Evolutionary conservation across 345 rosid genomes (phyloP), one percentile per base, ranked within the genome.

Genomic region (Iberis pinnata): DNA sequence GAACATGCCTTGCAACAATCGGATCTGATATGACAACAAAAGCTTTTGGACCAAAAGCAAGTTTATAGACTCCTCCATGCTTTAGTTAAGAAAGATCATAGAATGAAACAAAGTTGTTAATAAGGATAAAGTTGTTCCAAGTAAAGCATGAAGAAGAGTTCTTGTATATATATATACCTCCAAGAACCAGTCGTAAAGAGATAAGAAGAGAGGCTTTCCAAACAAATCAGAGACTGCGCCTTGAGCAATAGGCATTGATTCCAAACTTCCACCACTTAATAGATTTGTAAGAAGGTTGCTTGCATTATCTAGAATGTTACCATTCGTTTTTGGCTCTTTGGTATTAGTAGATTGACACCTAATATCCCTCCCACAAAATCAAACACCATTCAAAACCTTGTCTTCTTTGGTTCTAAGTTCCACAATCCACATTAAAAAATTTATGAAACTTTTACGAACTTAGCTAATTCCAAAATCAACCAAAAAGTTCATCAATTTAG

Each of bases 21-120:
- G 98, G 92, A 72, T 90, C 98, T 1, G 98, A 90, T 62, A 86
- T 83, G 56, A 90, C 96, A 61, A 90, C 96, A 74, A 90, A 90
- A 8, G 98, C 86, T 63, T 90, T 90, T 35, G 96, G 98, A 35
- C 98, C 98, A 79, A 90, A 90, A 44, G 98, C 96, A 67, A 90
- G 98, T 51, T 90, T 90, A 63, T 82, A 90, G 12, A 90, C 87
- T 12, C 94, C 77, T 50, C 97, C 97, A 60, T 86, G 85, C 98
- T 90, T 88, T 51, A 63, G 49, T 27, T 4, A 38, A 37, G 12
- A 35, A 25, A 36, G 26, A 5, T 17, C 38, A 37, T 26, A 47
- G 9, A 41, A 51, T 9, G 9, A 60, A 60, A 48, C 39, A 53
- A 9, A 39, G 26, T 7, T 57, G 39, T 35, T 18, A 18, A 18